Evolutionary conservation across 495 filamentous ascomycete genomes (phyloP).

Genomic region (Talaromyces wortmannii): DNA sequence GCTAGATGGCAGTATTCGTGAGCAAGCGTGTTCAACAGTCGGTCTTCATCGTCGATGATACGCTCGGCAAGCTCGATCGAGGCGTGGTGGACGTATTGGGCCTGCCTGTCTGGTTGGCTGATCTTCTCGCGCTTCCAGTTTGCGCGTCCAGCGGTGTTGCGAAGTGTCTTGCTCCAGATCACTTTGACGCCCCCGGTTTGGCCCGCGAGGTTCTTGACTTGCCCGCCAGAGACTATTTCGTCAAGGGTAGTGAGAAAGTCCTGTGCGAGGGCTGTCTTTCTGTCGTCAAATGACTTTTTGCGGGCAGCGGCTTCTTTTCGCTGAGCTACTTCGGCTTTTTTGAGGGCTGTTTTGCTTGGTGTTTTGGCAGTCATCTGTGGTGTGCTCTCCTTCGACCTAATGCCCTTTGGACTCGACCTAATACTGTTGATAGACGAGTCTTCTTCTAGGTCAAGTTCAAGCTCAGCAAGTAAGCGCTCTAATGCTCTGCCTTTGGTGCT

Average conservation of each 20-base stretch:
- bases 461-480: slow-evolving; percentile 21
- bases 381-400: slow-evolving; percentile 3
- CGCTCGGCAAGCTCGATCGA: slow-evolving; percentile 83
- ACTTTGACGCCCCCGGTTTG: slow-evolving; percentile 72
- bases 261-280: slow-evolving; percentile 60
- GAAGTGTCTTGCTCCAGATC: slow-evolving; percentile 77
- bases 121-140: slow-evolving; percentile 65
- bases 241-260: slow-evolving; percentile 73
- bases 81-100: slow-evolving; percentile 48
- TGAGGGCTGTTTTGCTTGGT: slow-evolving; percentile 34
- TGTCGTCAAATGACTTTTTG: slow-evolving; percentile 59
- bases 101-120: not conserved
- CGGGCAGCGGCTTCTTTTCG: slow-evolving; percentile 31
- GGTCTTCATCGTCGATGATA: slow-evolving; percentile 69
- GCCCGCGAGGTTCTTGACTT: slow-evolving; percentile 51
- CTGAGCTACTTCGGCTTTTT: slow-evolving; percentile 35
- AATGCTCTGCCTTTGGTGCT: slow-evolving; percentile 8
- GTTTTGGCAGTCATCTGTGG: slow-evolving; percentile 1
- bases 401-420: not conserved
- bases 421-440: not conserved
- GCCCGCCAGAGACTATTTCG: slow-evolving; percentile 50
- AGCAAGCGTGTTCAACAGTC: slow-evolving; percentile 78
- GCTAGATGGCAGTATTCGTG: slow-evolving; percentile 96
- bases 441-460: slow-evolving; percentile 22
- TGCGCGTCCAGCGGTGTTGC: slow-evolving; percentile 81